Base-by-base conservation (phyloP, 495 filamentous ascomycete species). In the Polyplosphaeria fusca region DNA sequence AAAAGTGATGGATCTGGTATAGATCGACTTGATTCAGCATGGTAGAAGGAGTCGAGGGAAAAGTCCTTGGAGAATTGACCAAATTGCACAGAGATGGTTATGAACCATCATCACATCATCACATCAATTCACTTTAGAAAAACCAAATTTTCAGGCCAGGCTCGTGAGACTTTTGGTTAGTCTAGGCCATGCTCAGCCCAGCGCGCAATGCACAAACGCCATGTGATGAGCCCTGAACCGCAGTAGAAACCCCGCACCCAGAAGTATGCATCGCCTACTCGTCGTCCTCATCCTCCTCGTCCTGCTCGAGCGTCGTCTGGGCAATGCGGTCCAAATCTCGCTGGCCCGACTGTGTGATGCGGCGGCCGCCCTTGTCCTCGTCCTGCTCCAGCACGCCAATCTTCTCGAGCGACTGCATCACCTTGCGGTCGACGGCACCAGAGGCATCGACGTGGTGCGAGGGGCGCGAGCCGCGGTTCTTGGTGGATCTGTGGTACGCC, bases 281-380 rank as follows among this genome's bases (percentile, higher is more conserved):
- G 55, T 83, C 77, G 41, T 73, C 71, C 26, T 84, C 82, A 41
- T 83, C 82, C 68, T 85, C 84, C 64, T 87, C 82, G 25, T 83
- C 84, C 26, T 77, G 79, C 77, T 88, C 82, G 63, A 86, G 74
- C 25, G 84, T 85, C 48, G 83, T 88, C 76, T 85, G 82, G 51
- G 86, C 86, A 56, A 89, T 89, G 66, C 93, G 91, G 80, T 96
- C 93, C 79, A 98, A 81, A 91, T 98, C 93, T 74, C 93, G 88
- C 82, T 96, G 93, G 64, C 93, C 93, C 69, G 82, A 81, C 80
- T 97, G 90, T 67, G 93, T 96, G 74, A 97, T 97, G 67, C 93
- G 82, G 67, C 93, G 86, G 66, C 93, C 93, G 78, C 93, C 93
- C 82, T 92, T 93, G 48, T 96, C 92, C 82, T 94, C 91, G 71